Evolutionary conservation across 2,329 filamentous ascomycete species (phyloP).

Genomic region (Stemphylium vesicarium): DNA sequence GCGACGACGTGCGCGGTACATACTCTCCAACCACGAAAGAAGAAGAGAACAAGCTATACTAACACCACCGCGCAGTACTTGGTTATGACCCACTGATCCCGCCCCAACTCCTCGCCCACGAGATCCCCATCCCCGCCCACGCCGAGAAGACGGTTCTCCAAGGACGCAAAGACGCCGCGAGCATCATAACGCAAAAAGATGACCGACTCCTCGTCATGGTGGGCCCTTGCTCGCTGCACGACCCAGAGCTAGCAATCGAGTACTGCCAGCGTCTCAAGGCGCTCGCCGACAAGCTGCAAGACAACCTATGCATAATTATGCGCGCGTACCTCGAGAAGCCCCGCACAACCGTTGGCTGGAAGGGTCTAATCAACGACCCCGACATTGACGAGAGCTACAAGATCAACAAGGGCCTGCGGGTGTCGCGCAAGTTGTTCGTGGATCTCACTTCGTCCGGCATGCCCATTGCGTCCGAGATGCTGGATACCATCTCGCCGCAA

Average conservation of each 20-base stretch:
- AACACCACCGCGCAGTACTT: conserved; percentile 66
- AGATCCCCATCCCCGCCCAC: conserved; percentile 71
- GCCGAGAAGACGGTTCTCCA: conserved; percentile 73
- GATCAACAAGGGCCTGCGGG: conserved; percentile 96
- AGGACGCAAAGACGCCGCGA: conserved; percentile 71
- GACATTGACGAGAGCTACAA: conserved; percentile 97
- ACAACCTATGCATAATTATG: conserved; percentile 93
- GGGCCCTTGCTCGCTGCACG: conserved; percentile 96
- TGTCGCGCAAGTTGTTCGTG: conserved; percentile 91
- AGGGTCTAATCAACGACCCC: conserved; percentile 98
- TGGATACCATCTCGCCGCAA: conserved; percentile 98
- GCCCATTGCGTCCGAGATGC: conserved; percentile 97
- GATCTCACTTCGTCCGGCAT: conserved; percentile 87
- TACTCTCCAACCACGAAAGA: neutral
- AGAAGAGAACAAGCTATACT: conserved; percentile 20
- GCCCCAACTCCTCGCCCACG: conserved; percentile 82
- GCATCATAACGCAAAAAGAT: conserved; percentile 78
- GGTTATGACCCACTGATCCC: conserved; percentile 94
- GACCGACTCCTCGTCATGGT: conserved; percentile 93
- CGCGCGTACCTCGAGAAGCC: conserved; percentile 99
- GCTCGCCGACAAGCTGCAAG: conserved; percentile 77
- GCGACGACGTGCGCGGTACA: conserved; percentile 61
- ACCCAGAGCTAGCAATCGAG: conserved; percentile 84
- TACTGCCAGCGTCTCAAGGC: conserved; percentile 82
- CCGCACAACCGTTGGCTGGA: conserved; percentile 97